Evolutionary conservation across 176 grass and related monocot genomes (phyloP), one percentile per base, ranked within the genome.

Genomic region (maize (Zea mays)): DNA sequence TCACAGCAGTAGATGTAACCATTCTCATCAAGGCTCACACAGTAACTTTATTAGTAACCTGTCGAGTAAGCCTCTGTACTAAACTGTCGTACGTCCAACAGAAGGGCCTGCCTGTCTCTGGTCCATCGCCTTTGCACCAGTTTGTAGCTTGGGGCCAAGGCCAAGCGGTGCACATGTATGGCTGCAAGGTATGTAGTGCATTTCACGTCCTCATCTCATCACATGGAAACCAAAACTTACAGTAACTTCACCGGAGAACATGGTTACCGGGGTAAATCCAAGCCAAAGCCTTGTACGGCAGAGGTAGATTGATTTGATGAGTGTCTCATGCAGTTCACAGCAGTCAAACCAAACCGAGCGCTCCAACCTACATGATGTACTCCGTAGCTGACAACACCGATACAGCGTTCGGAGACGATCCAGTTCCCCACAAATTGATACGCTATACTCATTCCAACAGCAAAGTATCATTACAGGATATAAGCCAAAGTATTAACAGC

Each of bases 61-160:
- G 49, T 12, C 1, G 13, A 68, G 69, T 62, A 51, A n/a, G 37
- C 7, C 37, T 70, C n/a, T 73, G 14, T 51, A 33, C 15, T 36
- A 38, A 50, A 19, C 8, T 59, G 8, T n/a, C 62, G 44, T 17
- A 62, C n/a, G 42, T 37, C 62, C 44, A 43, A 39, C 45, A 81
- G 2, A 71, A n/a, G n/a, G n/a, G n/a, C n/a, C 37, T 72, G 74
- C 75, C 48, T 79, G 47, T 79, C 56, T 36, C 47, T 65, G 83
- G 67, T 45, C 75, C 67, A 52, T 27, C 0, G 1, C 3, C 33
- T 40, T 33, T 33, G 70, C 70, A 75, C 8, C 1, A 0, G 36
- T 41, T 27, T 69, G 84, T 35, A 66, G 69, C 35, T 17, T 86
- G 71, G 42, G 42, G 9, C 40, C 70, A 7, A 65, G 39, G 56